Conservation (phyloP, 2,329 filamentous ascomycete species). For the Talaromyces verruculosus region DNA sequence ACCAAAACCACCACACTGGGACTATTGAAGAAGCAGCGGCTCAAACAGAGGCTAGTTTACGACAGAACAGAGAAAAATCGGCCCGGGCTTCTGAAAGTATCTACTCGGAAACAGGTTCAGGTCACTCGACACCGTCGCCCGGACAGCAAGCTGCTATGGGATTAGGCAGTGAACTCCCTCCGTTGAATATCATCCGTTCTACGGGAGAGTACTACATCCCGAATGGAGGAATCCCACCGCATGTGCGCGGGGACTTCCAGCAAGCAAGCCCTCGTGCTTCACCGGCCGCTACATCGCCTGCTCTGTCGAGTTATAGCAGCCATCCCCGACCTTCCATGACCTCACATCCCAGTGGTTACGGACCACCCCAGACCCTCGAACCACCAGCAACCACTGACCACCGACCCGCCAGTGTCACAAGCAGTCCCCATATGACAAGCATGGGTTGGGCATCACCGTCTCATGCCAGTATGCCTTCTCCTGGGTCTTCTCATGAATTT, state of each 20-base stretch:
- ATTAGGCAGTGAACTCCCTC: constrained; percentile 71
- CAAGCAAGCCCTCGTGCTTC: constrained; percentile 67
- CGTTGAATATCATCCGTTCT: constrained; percentile 67
- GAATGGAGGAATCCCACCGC: constrained; percentile 75
- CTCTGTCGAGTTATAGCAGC: constrained; percentile 59
- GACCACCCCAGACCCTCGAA: constrained; percentile 81
- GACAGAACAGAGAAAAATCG: constrained; percentile 49
- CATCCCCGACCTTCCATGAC: constrained; percentile 63
- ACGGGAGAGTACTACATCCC: constrained; percentile 74
- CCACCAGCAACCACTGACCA: constrained; percentile 75
- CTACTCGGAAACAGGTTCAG: constrained; percentile 47
- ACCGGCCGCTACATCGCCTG: constrained; percentile 64
- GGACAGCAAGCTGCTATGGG: constrained; percentile 80
- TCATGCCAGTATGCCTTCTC: constrained; percentile 70
- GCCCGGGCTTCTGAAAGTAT: constrained; percentile 40
- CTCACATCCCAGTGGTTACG: constrained; percentile 80
- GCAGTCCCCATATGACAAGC: constrained; percentile 80
- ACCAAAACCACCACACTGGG: constrained; percentile 93
- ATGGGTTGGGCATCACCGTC: constrained; percentile 85
- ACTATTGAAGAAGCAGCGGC: constrained; percentile 91
- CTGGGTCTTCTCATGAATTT: constrained; percentile 70
- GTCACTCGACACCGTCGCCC: constrained; percentile 72
- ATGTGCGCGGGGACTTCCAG: constrained; percentile 74
- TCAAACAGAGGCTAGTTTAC: constrained; percentile 81
- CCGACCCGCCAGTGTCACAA: constrained; percentile 69